Base-by-base conservation (phyloP, 495 filamentous ascomycete genomes). In the Geoglossum glabrum region DNA sequence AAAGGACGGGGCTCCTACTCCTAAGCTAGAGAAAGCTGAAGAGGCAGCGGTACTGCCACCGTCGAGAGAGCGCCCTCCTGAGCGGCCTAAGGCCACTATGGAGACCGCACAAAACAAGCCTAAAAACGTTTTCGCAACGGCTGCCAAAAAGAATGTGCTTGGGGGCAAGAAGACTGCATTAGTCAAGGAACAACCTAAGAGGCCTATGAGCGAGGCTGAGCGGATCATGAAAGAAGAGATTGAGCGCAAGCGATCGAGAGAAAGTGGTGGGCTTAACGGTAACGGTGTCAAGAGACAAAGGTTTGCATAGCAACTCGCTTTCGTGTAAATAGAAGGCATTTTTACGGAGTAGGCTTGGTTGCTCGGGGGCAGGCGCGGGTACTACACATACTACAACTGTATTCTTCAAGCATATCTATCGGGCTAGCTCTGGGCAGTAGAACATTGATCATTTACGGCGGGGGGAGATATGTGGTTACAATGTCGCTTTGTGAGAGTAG, bases 191-290 rank as follows among this genome's bases (percentile, higher is more conserved):
- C 10, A 31, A 15, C 54, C 54, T 0, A 86, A 85, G 60, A 87
- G 85, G 72, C 78, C 78, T 34, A 87, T 92, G 77, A 86, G 83
- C 60, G 85, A 92, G 67, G 84, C 84, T n/a, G 87, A 93, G 61
- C 74, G 87, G 58, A 92, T 92, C 59, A 94, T 94, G 87, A 85
- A 82, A 67, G 83, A 86, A 60, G 87, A 90, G 62, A 75, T 85
- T 64, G 83, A 90, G 63, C 73, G 76, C 36, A 90, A 90, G 66
- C 74, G 82, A 47, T 63, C 66, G 15, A 72, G 78, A 26, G 79
- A 74, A 38, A 55, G 56, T 5, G 64, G 64, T 27, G 69, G 69
- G 9, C 67, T 52, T 9, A 31, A 27, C 19, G 49, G 49, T 13
- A 31, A 21, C 26, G 25, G 49, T 19, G 11, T 21, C 49, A 52